Base-by-base conservation (phyloP, 441 rosid species). In the Manihot esculenta region DNA sequence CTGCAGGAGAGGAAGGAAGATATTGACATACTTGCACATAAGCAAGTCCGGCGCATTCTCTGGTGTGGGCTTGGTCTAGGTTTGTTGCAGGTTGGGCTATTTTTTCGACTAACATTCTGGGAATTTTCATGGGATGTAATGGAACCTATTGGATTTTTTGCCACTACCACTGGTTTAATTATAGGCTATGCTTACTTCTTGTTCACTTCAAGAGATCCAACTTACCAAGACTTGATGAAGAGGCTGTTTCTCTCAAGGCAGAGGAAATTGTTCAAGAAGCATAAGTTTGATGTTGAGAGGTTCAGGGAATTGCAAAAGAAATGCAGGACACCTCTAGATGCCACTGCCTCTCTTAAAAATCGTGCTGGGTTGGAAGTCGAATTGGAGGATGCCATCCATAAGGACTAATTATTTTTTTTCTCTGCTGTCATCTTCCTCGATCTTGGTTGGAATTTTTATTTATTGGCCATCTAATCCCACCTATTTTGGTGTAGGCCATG, bases 81-180 rank as follows among this genome's bases (percentile, higher is more conserved):
- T 1, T 63, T 89, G 26, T 47, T 81, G 24, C 98, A 88, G 62
- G 79, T 89, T 3, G 81, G 83, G 1, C 82, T 89, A 15, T 91
- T 92, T 74, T 83, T 95, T 73, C 80, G 99, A 44, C 81, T 95
- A 57, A 95, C 98, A 0, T 93, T 92, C 79, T 95, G 98, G 98
- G 99, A 91, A 79, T 88, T 95, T 76, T 91, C 98, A 4, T 95
- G 99, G 99, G 99, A 95, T 80, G 95, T 95, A 20, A 95, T 92
- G 99, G 99, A 95, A 76, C 98, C 98, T 2, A 85, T 95, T 13
- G 84, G 92, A 4, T 95, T 95, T 77, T 95, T 90, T 79, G 65
- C 79, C 24, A 91, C 99, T 1, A 60, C 98, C 18, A 77, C 87
- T 1, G 87, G 96, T 62, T 69, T 95, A 20, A 82, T 95, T 12